Percentiles rank a stretch among this genome's conserved stretches.
phyloP scores from a whole-genome alignment of 2,329 filamentous ascomycete species.

The Exophiala xenobiotica region DNA sequence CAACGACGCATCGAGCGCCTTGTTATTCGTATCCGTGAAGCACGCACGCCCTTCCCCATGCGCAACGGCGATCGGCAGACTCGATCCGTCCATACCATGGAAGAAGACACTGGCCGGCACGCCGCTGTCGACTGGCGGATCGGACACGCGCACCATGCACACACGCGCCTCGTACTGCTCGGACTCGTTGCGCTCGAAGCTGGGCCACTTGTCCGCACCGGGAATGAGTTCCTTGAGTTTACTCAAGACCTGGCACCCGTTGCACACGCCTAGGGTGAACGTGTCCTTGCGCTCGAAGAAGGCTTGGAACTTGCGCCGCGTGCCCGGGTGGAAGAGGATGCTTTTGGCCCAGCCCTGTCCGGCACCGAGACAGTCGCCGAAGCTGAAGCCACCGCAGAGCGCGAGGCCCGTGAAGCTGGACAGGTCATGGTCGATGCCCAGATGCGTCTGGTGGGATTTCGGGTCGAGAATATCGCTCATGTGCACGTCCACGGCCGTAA shows the following conservation, averaged over 20 bases:
- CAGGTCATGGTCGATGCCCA: constrained; percentile 76
- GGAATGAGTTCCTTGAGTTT: constrained; percentile 81
- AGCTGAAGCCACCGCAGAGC: constrained; percentile 95
- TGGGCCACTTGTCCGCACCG: constrained; percentile 78
- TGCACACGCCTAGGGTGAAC: constrained; percentile 91
- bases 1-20: constrained; percentile 43
- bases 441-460: constrained; percentile 34
- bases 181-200: constrained; percentile 78
- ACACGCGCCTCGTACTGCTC: constrained; percentile 89
- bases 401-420: constrained; percentile 82
- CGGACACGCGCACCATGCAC: constrained; percentile 77
- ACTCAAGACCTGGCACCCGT: constrained; percentile 93
- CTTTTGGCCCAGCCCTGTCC: constrained; percentile 95
- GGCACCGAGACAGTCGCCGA: constrained; percentile 88
- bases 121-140: constrained; percentile 50
- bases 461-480: constrained; percentile 72
- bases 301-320: constrained; percentile 71
- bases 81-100: constrained; percentile 79
- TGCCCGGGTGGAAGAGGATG: constrained; percentile 76
- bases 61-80: constrained; percentile 80
- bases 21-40: constrained; percentile 46
- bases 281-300: constrained; percentile 91
- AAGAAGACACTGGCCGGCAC: constrained; percentile 73
- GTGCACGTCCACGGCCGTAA: constrained; percentile 88
- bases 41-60: constrained; percentile 86